phyloP scores from a whole-genome alignment of 2,329 filamentous ascomycete species.

The Alternaria conjuncta region DNA sequence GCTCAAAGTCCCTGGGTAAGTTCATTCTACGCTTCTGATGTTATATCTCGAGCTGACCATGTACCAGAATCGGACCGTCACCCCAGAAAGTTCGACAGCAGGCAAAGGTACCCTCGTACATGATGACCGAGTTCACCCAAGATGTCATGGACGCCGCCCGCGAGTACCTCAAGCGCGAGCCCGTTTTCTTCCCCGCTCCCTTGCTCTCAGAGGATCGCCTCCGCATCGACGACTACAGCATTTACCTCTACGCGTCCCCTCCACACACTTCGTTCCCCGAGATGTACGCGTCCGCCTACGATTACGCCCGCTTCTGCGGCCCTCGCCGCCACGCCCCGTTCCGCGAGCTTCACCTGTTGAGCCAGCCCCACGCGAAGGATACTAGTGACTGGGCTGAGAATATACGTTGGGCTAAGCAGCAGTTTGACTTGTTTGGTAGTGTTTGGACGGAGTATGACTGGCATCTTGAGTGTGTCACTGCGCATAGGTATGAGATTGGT shows the following conservation, averaged over 20 bases:
- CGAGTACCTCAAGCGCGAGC: conserved; percentile 5
- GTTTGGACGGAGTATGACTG: conserved; percentile 39
- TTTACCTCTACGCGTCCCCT: conserved; percentile 25
- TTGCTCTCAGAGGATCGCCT: conserved; percentile 24
- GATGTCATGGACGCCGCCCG: conserved; percentile 13
- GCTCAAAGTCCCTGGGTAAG: background rate
- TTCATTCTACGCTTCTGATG: background rate
- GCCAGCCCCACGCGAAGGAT: conserved; percentile 21
- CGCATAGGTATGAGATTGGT: conserved; percentile 17
- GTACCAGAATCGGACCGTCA: background rate
- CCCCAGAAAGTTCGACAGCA: background rate
- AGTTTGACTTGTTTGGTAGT: conserved; percentile 25
- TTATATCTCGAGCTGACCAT: background rate
- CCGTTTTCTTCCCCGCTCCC: conserved; percentile 22
- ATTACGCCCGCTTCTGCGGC: conserved; percentile 24
- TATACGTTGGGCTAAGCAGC: conserved; percentile 43
- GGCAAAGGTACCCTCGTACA: background rate
- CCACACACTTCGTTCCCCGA: conserved; percentile 1
- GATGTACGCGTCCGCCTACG: conserved; percentile 23
- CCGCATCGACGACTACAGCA: conserved; percentile 20
- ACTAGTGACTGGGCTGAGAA: conserved; percentile 41
- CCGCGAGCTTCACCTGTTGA: conserved; percentile 36
- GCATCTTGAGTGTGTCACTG: conserved; percentile 30
- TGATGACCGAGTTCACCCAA: background rate
- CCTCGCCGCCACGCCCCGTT: conserved; percentile 27